Base-by-base conservation (phyloP, 495 filamentous ascomycete genomes). In the Aspergillus steynii region DNA sequence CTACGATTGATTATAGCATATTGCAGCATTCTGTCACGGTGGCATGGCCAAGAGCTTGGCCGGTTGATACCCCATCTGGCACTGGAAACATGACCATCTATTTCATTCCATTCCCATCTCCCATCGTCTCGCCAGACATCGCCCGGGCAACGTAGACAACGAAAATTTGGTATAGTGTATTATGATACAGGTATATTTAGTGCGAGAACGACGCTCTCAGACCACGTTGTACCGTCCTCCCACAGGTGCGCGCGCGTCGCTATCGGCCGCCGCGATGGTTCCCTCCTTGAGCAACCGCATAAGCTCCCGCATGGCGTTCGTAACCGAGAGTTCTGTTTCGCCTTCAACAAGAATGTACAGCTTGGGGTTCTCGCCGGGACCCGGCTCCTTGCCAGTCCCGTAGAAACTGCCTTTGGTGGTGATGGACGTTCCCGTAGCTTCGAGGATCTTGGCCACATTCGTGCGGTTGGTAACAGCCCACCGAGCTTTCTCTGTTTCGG, bases 391-490 rank as follows among this genome's bases (percentile, higher is more conserved):
- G 56, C 93, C 95, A 2, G 86, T 53, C 1, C 88, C 73, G 65
- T 97, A 98, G 75, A 89, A 98, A 58, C 79, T 94, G 58, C 95
- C 95, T 76, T 99, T 99, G 50, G 92, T 97, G 0, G 95, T 99
- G 74, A 99, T 99, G 4, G 91, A 96, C 6, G 93, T 97, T 37
- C 93, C 95, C 1, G 92, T 96, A 5, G 90, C 85, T 71, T 99
- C 95, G 55, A 99, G 83, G 57, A 99, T 97, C 80, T 97, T 97
- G 62, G 95, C 95, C 59, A 99, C 95, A 67, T 99, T 99, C 5
- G 96, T 99, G 49, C 95, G 86, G 70, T 99, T 99, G 53, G 95
- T 99, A 74, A 99, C 95, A 26, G 92, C 94, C 95, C 95, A 99
- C 58, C 95, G 86, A 63, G 96, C 95, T 85, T 98, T 97, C 74